Evolutionary conservation across 257 asterid species (phyloP).

Genomic region (Rauvolfia tetraphylla): DNA sequence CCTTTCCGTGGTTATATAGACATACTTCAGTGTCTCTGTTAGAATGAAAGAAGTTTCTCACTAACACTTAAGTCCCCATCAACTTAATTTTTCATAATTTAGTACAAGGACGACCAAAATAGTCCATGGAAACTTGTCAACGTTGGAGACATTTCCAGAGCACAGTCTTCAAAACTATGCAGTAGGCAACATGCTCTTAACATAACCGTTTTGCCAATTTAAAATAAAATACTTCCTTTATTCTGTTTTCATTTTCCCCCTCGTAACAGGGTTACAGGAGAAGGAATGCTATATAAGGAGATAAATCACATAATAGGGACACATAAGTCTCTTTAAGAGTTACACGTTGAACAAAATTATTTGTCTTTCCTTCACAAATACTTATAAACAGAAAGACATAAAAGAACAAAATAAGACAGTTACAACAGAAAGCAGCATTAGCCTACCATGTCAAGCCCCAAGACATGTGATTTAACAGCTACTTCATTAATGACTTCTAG

Average conservation of each 20-base stretch:
- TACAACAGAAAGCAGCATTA: background rate
- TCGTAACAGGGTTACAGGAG: background rate
- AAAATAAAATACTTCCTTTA: background rate
- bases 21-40: background rate
- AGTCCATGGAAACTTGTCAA: no score
- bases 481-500: conserved; percentile 60
- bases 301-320: background rate
- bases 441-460: conserved; percentile 73
- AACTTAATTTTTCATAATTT: background rate
- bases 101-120: background rate
- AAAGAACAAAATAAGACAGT: background rate
- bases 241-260: no score
- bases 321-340: background rate
- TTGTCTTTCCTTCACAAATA: background rate
- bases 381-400: background rate
- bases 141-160: background rate
- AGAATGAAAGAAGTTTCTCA: background rate
- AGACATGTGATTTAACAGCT: conserved; percentile 69
- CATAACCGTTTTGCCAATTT: background rate
- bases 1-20: background rate
- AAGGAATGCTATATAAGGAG: background rate
- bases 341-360: background rate
- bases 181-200: background rate
- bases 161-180: background rate
- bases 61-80: background rate